Evolutionary conservation across 2,329 filamentous ascomycete genomes (phyloP), one percentile per base, ranked within the genome.

Genomic region (Pestalotiopsis sp.): DNA sequence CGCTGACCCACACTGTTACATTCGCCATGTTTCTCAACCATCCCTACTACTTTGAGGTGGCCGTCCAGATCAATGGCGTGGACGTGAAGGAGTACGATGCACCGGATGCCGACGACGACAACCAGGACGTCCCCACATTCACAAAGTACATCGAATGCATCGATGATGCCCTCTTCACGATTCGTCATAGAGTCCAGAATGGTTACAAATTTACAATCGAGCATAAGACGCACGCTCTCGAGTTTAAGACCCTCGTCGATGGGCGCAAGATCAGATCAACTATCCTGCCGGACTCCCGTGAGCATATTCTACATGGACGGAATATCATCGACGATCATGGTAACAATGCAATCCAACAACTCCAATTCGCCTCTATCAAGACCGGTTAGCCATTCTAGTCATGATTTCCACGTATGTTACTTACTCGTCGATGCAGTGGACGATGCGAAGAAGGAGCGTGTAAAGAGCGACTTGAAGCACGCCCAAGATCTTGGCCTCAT

Each of bases 121-220:
- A 69, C 56, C 57, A n/a, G 6, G 27, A 52, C 20, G 67, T 39
- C 27, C 71, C 72, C 52, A 57, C 66, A 17, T 13, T 72, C 59
- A 70, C 63, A 14, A 74, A 77, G 61, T 81, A 78, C 65, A 75
- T 80, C 39, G 75, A 80, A 70, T 76, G 75, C 6, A 49, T 72
- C 13, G 73, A 78, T 36, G 65, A 77, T 17, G 58, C 72, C 17
- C 65, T 73, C 13, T 80, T 79, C 66, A 36, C 70, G 3, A 52
- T 80, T 36, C 23, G 39, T 4, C 13, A 74, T 14, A 39, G 66
- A 1, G 62, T 79, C 1, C 2, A 23, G 23, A 23, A 23, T 23
- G 23, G 23, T 23, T 23, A 23, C 23, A 23, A 23, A 23, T 23
- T 23, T 3, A 23, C 23, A 3, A 23, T 3, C 23, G 23, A 3